phyloP scores from a whole-genome alignment of 2,329 filamentous ascomycete species.

The Venturiaceae sp. region DNA sequence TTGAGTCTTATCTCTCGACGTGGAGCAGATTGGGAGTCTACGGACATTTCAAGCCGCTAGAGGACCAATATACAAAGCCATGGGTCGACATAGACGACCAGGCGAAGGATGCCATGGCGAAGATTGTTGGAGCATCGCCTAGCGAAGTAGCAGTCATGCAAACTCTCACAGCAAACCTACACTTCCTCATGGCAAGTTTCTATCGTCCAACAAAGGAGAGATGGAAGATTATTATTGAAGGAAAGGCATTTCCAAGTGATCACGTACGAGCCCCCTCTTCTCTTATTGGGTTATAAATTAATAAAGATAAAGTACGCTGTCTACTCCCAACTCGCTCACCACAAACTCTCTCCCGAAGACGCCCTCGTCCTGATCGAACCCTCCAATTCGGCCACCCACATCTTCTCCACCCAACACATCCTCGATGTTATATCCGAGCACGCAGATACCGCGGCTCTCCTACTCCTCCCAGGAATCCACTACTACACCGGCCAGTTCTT shows the following conservation, averaged over 20 bases:
- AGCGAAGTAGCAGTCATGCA: conserved; percentile 82
- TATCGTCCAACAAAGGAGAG: conserved; percentile 57
- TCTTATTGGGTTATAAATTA: not conserved
- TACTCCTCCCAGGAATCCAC: conserved; percentile 79
- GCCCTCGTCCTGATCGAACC: conserved; percentile 69
- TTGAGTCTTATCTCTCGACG: conserved; percentile 66
- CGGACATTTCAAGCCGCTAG: conserved; percentile 66
- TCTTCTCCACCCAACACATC: conserved; percentile 62
- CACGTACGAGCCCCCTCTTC: conserved; percentile 44
- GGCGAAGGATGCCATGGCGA: conserved; percentile 55
- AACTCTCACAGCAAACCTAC: conserved; percentile 71
- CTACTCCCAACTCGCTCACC: conserved; percentile 67
- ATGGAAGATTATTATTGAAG: conserved; percentile 81
- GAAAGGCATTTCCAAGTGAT: conserved; percentile 83
- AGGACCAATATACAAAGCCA: conserved; percentile 55
- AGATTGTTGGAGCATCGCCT: conserved; percentile 62
- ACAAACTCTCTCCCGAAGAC: conserved; percentile 54
- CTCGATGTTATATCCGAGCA: conserved; percentile 65
- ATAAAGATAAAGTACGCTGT: conserved; percentile 58
- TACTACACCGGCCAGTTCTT: conserved; percentile 89
- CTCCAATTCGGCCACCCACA: conserved; percentile 36
- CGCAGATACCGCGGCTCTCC: conserved; percentile 59
- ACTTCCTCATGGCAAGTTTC: conserved; percentile 76
- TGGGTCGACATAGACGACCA: conserved; percentile 68
- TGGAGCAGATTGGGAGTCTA: conserved; percentile 80